A percentile compares a stretch with the other conserved stretches of the same genome.
Conservation (phyloP, 345 rosid genomes). For the Triadica sebifera region DNA sequence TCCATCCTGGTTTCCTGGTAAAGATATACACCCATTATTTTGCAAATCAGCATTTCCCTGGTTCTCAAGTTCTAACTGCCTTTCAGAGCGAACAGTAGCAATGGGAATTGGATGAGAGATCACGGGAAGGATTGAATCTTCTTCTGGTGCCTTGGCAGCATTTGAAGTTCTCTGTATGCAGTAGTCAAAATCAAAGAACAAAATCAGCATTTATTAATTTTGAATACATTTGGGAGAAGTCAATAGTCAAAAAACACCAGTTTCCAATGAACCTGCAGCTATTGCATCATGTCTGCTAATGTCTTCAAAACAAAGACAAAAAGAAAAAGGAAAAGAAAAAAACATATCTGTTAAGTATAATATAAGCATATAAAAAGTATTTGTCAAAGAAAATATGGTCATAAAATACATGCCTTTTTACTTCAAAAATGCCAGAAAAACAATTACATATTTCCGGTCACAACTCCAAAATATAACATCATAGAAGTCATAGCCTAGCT, state of each 20-base stretch:
- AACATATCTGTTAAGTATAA: neutral
- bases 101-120: constrained; percentile 29
- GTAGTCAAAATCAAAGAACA: neutral
- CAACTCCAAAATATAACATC: neutral
- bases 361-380: neutral
- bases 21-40: constrained; percentile 32
- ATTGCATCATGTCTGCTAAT: neutral
- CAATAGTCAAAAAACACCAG: neutral
- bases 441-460: neutral
- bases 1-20: constrained; percentile 35
- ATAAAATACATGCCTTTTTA: neutral
- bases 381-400: neutral
- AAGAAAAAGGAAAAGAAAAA: neutral
- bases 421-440: neutral
- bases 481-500: neutral
- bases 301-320: neutral
- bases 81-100: constrained; percentile 39
- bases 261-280: neutral
- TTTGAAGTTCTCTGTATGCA: constrained; percentile 45
- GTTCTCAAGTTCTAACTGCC: constrained; percentile 36
- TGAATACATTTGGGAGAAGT: neutral
- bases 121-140: constrained; percentile 42
- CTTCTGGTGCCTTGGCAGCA: constrained; percentile 54
- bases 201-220: too few species aligned
- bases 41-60: constrained; percentile 45